phyloP scores from a whole-genome alignment of 768 basidiomycete genomes.

The Leccinum subgranulosum region DNA sequence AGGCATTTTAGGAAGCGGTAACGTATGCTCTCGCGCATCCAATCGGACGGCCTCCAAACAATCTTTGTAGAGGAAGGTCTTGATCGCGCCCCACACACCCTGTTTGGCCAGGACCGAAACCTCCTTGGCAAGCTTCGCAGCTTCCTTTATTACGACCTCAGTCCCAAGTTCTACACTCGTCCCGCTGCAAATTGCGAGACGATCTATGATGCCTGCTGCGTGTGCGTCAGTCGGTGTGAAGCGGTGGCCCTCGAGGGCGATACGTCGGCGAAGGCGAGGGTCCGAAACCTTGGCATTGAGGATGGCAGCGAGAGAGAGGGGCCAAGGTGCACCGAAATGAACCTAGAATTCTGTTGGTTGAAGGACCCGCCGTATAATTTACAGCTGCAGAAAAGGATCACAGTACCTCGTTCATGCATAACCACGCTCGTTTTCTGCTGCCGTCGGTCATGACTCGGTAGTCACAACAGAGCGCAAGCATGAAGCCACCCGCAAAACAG shows the following conservation, averaged over 20 bases:
- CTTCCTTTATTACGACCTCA: constrained; percentile 60
- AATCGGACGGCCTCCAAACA: constrained; percentile 41
- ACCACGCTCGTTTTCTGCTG: constrained; percentile 72
- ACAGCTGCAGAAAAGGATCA: neutral
- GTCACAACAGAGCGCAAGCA: constrained; percentile 79
- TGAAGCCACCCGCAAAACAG: constrained; percentile 81
- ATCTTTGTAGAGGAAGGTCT: constrained; percentile 58
- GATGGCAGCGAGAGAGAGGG: constrained; percentile 64
- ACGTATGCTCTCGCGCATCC: constrained; percentile 14
- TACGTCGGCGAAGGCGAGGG: constrained; percentile 58
- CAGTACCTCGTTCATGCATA: constrained; percentile 88
- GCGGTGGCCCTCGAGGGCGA: constrained; percentile 76
- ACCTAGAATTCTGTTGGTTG: constrained; percentile 42
- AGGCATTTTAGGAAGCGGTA: neutral
- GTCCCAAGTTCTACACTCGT: constrained; percentile 50
- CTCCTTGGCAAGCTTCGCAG: constrained; percentile 56
- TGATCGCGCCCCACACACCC: constrained; percentile 74
- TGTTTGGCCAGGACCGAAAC: constrained; percentile 48
- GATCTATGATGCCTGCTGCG: constrained; percentile 64
- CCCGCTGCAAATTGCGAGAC: constrained; percentile 38
- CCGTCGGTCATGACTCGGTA: constrained; percentile 89
- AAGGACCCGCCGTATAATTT: neutral
- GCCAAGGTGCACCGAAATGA: constrained; percentile 81
- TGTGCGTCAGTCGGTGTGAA: constrained; percentile 74
- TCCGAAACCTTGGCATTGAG: constrained; percentile 63